Evolutionary conservation across 2,329 filamentous ascomycete species (phyloP).

Genomic region (Nannizziopsis barbatae): DNA sequence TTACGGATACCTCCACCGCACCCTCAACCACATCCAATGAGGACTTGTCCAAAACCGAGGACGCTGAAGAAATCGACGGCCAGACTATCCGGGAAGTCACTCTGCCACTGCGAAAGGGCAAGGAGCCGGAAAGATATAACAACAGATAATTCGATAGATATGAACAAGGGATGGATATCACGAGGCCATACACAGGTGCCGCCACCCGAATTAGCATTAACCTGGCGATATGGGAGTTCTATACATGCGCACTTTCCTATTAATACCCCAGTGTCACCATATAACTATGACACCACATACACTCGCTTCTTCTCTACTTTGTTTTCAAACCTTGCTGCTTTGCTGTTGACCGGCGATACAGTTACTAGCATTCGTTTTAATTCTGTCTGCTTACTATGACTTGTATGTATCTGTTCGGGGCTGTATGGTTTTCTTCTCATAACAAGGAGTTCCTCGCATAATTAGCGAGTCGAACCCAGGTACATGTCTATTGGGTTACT

Average conservation of each 20-base stretch:
- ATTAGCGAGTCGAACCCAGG: background rate
- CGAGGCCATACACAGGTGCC: background rate
- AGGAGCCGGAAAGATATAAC: background rate
- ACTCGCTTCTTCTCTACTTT: background rate
- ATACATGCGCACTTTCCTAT: background rate
- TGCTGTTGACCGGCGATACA: conserved; percentile 10
- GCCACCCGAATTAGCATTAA: background rate
- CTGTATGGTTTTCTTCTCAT: background rate
- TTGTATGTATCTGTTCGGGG: conserved; percentile 2
- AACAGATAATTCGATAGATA: conserved; percentile 3
- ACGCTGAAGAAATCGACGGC: conserved; percentile 5
- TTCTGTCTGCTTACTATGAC: background rate
- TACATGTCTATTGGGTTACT: background rate
- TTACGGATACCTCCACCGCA: conserved; percentile 18
- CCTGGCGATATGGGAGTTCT: conserved; percentile 3
- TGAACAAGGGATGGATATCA: background rate
- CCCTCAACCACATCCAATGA: conserved; percentile 17
- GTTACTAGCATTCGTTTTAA: background rate
- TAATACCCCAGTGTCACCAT: conserved; percentile 3
- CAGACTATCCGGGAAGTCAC: conserved; percentile 8
- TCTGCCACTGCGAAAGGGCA: background rate
- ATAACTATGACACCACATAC: background rate
- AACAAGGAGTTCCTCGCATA: background rate
- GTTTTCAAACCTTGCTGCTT: background rate
- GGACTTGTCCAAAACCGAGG: background rate